A percentile compares a stretch with the other conserved stretches of the same genome.
Conservation (phyloP, 2,329 filamentous ascomycete species). For the Tolypocladium inflatum region DNA sequence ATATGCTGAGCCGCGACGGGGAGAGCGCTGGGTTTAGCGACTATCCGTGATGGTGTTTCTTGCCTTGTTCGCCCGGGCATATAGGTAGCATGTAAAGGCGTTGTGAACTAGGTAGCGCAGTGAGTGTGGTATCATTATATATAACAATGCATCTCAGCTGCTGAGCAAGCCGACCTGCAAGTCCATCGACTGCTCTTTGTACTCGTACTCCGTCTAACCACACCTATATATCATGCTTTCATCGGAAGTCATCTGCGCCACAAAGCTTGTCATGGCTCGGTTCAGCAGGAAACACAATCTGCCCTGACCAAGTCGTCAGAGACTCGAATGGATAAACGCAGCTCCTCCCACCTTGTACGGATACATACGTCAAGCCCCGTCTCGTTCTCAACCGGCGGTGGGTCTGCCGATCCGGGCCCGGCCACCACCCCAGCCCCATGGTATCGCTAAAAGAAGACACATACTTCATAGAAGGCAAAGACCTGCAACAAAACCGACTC, state of each 20-base stretch:
- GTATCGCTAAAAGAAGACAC: neutral
- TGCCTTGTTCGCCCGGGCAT: neutral
- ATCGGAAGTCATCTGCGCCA: no score
- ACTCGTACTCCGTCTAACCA: no score
- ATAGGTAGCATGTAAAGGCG: neutral
- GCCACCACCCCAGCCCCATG: no score
- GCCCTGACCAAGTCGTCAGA: no score
- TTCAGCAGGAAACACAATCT: no score
- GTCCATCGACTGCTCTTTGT: neutral
- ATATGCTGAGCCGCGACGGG: constrained; percentile 36
- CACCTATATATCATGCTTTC: no score
- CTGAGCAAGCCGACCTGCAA: neutral
- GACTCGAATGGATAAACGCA: no score
- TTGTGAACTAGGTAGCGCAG: neutral
- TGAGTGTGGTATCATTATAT: neutral
- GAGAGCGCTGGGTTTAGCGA: constrained; percentile 37
- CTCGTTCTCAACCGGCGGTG: neutral
- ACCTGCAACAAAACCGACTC: neutral
- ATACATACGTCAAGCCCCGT: no score
- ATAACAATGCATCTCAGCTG: neutral
- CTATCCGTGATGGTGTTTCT: constrained; percentile 19
- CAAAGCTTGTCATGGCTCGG: no score
- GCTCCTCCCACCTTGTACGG: no score
- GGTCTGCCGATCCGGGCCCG: neutral
- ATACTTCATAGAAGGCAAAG: neutral